Conservation (phyloP, 202 grass and related monocot species). For the Cymbopogon flexuosus region DNA sequence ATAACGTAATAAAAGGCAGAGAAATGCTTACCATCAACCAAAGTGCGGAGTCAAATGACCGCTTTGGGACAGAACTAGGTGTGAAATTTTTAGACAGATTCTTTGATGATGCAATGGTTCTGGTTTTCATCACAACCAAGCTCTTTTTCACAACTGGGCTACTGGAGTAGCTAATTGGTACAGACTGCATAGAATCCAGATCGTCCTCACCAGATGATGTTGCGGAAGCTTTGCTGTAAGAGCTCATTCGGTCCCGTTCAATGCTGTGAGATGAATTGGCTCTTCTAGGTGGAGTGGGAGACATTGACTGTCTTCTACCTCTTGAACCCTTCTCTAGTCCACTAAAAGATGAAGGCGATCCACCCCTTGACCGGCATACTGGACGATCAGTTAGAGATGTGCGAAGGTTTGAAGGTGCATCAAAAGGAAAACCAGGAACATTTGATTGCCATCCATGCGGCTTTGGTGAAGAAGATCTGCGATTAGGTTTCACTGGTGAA, state of each 20-base stretch:
- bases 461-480: constrained; percentile 68
- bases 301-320: constrained; percentile 78
- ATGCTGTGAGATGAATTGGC: constrained; percentile 68
- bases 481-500: constrained; percentile 62
- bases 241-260: constrained; percentile 65
- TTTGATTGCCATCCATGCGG: constrained; percentile 66
- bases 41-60: constrained; percentile 80
- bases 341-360: constrained; percentile 57
- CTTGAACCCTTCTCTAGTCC: constrained; percentile 50
- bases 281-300: constrained; percentile 78
- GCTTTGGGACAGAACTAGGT: constrained; percentile 63
- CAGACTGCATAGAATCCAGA: constrained; percentile 61
- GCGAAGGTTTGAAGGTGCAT: constrained; percentile 78
- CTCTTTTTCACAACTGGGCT: constrained; percentile 52
- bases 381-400: constrained; percentile 72
- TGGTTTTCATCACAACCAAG: constrained; percentile 53
- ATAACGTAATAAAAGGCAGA: neutral
- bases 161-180: constrained; percentile 48
- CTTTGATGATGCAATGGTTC: constrained; percentile 66
- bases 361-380: constrained; percentile 59
- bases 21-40: constrained; percentile 71
- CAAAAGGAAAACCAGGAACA: constrained; percentile 64
- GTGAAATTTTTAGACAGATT: constrained; percentile 55
- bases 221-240: constrained; percentile 62
- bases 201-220: constrained; percentile 77